phyloP scores from a whole-genome alignment of 305 asterid genomes.

The Solanum chacoense region DNA sequence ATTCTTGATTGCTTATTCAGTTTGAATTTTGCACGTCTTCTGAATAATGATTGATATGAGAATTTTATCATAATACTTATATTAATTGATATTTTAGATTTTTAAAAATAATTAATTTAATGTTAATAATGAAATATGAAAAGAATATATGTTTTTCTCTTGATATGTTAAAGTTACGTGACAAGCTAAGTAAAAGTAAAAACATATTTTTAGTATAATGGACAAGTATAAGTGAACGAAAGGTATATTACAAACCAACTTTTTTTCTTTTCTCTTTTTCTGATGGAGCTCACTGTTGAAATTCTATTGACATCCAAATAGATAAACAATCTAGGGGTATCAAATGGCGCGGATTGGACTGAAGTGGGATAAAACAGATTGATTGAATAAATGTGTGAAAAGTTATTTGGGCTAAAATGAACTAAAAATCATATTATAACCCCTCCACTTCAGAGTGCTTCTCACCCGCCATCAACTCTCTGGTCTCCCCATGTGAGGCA shows the following conservation, averaged over 20 bases:
- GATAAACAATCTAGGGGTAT: neutral
- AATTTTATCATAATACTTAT: neutral
- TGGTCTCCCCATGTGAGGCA: neutral
- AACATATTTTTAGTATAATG: too few relatives aligned
- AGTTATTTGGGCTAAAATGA: neutral
- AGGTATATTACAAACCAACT: neutral
- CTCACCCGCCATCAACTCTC: neutral
- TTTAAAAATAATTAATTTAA: too few relatives aligned
- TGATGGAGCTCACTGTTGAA: neutral
- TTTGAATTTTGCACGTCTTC: neutral
- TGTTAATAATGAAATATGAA: too few relatives aligned
- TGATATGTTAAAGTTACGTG: neutral
- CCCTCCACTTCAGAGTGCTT: neutral
- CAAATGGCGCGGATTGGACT: neutral
- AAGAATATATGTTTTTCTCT: too few relatives aligned
- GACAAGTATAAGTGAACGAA: neutral
- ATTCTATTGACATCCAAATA: neutral
- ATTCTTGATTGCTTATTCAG: neutral
- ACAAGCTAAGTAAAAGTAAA: too few relatives aligned
- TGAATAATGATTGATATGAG: neutral
- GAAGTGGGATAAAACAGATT: neutral
- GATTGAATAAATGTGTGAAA: neutral
- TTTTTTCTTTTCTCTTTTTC: too few relatives aligned
- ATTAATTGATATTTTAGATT: too few relatives aligned
- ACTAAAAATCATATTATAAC: neutral